Base-by-base conservation (phyloP, 345 rosid genomes). In the Lepidium didymum region DNA sequence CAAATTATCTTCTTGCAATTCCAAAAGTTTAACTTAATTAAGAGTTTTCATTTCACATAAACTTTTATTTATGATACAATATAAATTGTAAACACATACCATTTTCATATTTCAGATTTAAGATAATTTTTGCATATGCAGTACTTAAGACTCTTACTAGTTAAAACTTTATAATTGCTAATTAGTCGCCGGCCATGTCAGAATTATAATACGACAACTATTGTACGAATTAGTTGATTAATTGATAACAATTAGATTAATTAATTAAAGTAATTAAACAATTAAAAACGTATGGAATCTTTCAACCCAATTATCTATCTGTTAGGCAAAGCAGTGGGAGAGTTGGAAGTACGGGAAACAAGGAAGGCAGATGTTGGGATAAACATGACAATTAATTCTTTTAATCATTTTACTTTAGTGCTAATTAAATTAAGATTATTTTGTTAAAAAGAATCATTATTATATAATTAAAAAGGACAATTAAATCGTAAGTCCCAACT, bases 261-360 rank as follows among this genome's bases (percentile, higher is more conserved):
- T 72, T 40, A 60, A 46, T 72, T 40, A 60, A 67, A 51, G 51
- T 35, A 61, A 35, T 5, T 23, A 67, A 62, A 68, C 36, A 61
- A 35, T 5, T 25, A 67, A 62, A 68, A 74, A 61, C 78, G 78
- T 75, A 75, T 36, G 69, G 74, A 75, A 75, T 68, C 74, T 75
- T 69, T 44, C 78, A 27, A 61, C 56, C 53, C 46, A 46, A 31
- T 67, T 44, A 33, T 53, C 51, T 74, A 67, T 29, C 73, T 67
- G 69, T 68, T 54, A 68, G 49, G 63, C 67, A 60, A 74, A 74
- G 78, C 78, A 67, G 50, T 37, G n/a, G 33, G 58, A 68, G 68
- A 75, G 69, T 68, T 75, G 38, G 59, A 67, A 54, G 38, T 61
- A 75, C 65, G 78, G 78, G 78, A 68, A 75, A 68, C 78, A 75